Evolutionary conservation across 345 rosid species (phyloP), one percentile per base, ranked within the genome.

Genomic region (Camelina sativa): DNA sequence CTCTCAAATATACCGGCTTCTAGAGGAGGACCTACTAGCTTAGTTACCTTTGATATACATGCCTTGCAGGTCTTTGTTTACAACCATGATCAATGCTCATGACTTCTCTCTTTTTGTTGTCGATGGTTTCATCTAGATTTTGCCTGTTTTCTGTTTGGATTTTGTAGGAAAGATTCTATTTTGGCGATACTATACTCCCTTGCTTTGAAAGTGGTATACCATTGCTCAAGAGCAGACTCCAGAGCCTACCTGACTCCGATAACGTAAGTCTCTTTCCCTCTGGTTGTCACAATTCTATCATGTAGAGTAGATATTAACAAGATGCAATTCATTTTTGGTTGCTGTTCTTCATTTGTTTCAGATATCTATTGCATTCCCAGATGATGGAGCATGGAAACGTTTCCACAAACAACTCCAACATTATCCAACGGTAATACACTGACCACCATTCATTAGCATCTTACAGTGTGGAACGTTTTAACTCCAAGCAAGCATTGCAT

Each of bases 311-410:
- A 30, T 25, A 20, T 58, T 35, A 20, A 47, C 16, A 48, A 15
- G 17, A 38, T 23, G 22, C 47, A 50, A 34, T 9, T 71, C 17
- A 63, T 22, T 20, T 13, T 41, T 25, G 52, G 16, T 70, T 40
- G 8, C 62, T 65, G 17, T 3, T 46, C 30, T 56, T 55, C 9
- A 22, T 48, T 67, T 81, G 65, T 71, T 79, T 38, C 92, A 94
- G 99, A 90, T 91, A 82, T 85, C 98, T 57, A 90, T 94, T 78
- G 99, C 99, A 79, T 94, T 91, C 80, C 99, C 99, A 17, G 99
- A 94, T 82, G 99, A 94, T 75, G 99, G 99, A 78, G 96, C 97
- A 16, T 94, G 97, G 97, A 94, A 94, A 80, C 80, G 97, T 69
- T 94, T 91, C 82, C 95, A 94, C 82, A 94, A 91, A 70, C 97